A percentile compares a stretch with the other conserved stretches of the same genome.
These are phyloP conservation scores for Scedosporium boydii DNA, from an alignment of 2,329 filamentous ascomycete genomes.

Conservation along the genomic window DNA sequence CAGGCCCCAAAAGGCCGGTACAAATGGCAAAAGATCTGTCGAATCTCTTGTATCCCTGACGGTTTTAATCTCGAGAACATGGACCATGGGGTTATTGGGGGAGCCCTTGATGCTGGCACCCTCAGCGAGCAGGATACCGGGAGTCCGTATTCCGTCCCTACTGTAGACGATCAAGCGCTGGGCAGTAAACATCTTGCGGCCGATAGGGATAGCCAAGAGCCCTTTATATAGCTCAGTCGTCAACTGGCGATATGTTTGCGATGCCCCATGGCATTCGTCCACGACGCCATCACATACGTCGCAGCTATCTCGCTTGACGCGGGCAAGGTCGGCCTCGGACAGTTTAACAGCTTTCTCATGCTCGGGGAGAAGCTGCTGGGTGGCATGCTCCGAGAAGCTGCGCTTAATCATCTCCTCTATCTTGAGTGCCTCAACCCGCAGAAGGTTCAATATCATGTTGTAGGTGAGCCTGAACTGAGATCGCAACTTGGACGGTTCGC, in stretches of 20 bases:
- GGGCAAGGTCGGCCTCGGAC: conserved; percentile 83
- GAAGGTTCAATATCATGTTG: conserved; percentile 96
- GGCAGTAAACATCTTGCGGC: conserved; percentile 66
- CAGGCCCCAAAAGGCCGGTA: conserved; percentile 58
- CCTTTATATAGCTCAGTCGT: conserved; percentile 72
- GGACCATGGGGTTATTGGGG: conserved; percentile 54
- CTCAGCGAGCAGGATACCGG: conserved; percentile 70
- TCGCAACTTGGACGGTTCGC: conserved; percentile 86
- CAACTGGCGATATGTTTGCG: conserved; percentile 70
- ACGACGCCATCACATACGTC: conserved; percentile 72
- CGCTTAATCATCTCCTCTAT: conserved; percentile 99
- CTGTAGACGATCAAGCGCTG: conserved; percentile 77
- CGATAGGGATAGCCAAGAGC: conserved; percentile 70
- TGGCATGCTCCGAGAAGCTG: conserved; percentile 96
- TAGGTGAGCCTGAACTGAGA: conserved; percentile 97
- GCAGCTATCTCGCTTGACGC: conserved; percentile 80
- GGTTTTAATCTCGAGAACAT: conserved; percentile 69
- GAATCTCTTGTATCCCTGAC: conserved; percentile 61
- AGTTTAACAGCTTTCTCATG: conserved; percentile 91
- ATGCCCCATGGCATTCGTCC: conserved; percentile 70
- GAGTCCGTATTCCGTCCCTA: conserved; percentile 72
- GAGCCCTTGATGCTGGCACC: conserved; percentile 54
- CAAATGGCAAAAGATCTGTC: conserved; percentile 79
- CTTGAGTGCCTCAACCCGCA: conserved; percentile 91
- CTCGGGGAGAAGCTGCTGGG: conserved; percentile 85